Conservation (phyloP, 2,329 filamentous ascomycete genomes). For the Pseudovirgaria hyperparasitica region DNA sequence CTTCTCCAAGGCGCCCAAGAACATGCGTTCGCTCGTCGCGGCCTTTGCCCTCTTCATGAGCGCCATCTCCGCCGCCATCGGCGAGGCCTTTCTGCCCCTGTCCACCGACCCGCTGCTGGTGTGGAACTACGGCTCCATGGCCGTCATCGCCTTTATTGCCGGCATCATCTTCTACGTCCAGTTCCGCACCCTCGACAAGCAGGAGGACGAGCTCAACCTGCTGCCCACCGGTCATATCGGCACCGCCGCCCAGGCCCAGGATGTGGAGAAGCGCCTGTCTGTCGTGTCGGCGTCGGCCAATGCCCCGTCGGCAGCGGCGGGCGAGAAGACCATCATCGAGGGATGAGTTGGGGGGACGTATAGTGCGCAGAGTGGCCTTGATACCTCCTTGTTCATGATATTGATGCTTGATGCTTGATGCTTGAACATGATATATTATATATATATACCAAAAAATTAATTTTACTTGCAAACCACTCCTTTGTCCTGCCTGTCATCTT, state of each 20-base stretch:
- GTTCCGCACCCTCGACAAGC: constrained; percentile 19
- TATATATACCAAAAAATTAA: no score
- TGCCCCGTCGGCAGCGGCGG: no score
- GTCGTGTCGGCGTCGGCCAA: no score
- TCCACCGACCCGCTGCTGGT: constrained; percentile 11
- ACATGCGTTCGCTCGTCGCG: constrained; percentile 39
- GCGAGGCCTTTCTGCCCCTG: constrained; percentile 10
- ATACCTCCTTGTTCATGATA: no score
- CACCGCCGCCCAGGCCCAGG: constrained; percentile 13
- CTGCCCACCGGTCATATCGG: constrained; percentile 24
- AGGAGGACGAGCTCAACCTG: constrained; percentile 25
- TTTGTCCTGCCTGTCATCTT: no score
- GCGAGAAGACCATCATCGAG: no score
- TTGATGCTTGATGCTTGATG: no score
- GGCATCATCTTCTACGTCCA: constrained; percentile 19
- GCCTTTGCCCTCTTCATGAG: constrained; percentile 23
- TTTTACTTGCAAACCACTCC: no score
- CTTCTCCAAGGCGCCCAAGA: constrained; percentile 58
- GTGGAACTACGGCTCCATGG: constrained; percentile 20
- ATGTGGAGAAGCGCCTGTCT: constrained; percentile 13
- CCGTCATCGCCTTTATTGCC: constrained; percentile 21
- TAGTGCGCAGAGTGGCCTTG: no score
- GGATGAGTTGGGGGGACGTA: no score
- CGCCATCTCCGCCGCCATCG: constrained; percentile 13
- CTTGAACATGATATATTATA: no score